Base-by-base conservation (phyloP, 179 eudicot genomes). In the Spergularia azorica region DNA sequence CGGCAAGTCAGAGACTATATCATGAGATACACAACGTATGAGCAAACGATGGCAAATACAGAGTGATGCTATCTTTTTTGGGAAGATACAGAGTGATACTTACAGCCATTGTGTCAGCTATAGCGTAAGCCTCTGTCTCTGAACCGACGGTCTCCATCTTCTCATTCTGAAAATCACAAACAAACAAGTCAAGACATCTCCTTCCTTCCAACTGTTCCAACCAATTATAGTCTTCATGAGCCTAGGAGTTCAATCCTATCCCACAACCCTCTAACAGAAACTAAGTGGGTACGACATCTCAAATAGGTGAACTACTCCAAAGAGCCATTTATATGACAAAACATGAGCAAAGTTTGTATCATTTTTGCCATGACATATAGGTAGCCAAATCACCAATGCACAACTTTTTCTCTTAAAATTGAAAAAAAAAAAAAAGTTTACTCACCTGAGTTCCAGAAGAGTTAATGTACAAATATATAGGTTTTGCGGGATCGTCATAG, bases 371-470 rank as follows among this genome's bases (percentile, higher is more conserved):
- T 26, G 12, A 62, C 26, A 62, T 48, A 17, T 41, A 75, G 39
- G 15, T 59, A 4, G 14, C 20, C 5, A 58, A 60, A 56, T 16
- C 12, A 58, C 65, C 18, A 6, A 36, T 54, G n/a, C 41, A 11
- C 21, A 6, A 14, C 16, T 18, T 41, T 46, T 17, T 16, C 41
- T 13, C 26, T 9, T 46, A 50, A 48, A 9, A 46, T 3, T 1
- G 11, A 11, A 60, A 38, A 63, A 38, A 59, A 26, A 26, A 1
- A 26, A 26, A 26, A 26, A 26, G 32, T 56, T 38, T 52, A 71
- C 82, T 68, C 54, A 95, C 98, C 92, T 91, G 93, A 64, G 96
- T 92, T 69, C 97, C 97, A 73, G 95, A 72, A 52, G 97, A 95
- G 79, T 89, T 87, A 73, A 95, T 91, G 79, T 95, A 93, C 5